Evolutionary conservation across 2,329 filamentous ascomycete genomes (phyloP).

Genomic region (Hypoxylon sp.): DNA sequence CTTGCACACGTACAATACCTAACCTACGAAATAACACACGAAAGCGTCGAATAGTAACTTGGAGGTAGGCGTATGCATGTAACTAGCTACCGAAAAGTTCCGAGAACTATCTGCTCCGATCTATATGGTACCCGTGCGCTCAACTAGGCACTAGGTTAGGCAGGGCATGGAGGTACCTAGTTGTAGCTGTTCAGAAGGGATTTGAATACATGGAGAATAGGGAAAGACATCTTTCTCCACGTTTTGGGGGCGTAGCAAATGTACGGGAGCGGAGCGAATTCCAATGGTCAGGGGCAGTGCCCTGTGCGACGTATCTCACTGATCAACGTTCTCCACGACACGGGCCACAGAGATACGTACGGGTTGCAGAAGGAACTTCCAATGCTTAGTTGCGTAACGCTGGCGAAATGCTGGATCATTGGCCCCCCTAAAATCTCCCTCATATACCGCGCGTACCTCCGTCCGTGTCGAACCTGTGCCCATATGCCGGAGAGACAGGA

Average conservation of each 20-base stretch:
- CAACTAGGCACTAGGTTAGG: neutral
- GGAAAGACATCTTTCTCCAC: constrained; percentile 18
- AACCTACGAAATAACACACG: neutral
- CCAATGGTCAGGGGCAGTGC: constrained; percentile 29
- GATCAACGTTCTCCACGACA: constrained; percentile 9
- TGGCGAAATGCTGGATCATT: neutral
- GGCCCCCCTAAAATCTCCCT: constrained; percentile 14
- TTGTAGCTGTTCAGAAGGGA: neutral
- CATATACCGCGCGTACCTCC: constrained; percentile 9
- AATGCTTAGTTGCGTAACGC: constrained; percentile 23
- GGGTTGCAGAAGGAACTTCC: no score
- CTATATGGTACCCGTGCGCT: constrained; percentile 11
- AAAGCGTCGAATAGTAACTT: constrained; percentile 4
- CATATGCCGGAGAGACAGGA: neutral
- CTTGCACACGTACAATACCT: constrained; percentile 1
- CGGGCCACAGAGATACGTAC: constrained; percentile 32
- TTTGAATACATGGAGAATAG: neutral
- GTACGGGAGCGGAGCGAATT: constrained; percentile 36
- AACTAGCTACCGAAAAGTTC: constrained; percentile 30
- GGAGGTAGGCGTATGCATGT: constrained; percentile 8
- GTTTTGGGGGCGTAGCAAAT: constrained; percentile 28
- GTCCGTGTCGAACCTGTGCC: neutral
- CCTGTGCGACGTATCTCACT: constrained; percentile 25
- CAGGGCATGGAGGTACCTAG: constrained; percentile 5
- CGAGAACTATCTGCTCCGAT: constrained; percentile 29